phyloP scores from a whole-genome alignment of 768 basidiomycete species.

The Hebeloma cylindrosporum region DNA sequence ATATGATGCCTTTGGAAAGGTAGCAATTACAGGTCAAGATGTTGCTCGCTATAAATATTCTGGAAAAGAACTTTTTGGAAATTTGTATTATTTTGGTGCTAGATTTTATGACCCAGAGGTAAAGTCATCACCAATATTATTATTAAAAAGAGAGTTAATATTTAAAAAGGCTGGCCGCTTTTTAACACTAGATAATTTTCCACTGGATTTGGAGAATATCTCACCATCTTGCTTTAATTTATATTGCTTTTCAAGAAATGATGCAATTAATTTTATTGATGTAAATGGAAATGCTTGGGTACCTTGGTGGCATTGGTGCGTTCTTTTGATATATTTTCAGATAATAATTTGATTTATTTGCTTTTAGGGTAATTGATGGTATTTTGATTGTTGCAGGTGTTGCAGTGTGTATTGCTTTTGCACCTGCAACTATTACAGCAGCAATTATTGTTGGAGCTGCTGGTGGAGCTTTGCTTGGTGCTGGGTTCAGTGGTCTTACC shows the following conservation, averaged over 20 bases:
- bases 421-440: too few relatives aligned
- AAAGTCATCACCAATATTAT: background rate
- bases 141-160: too few relatives aligned
- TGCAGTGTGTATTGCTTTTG: too few relatives aligned
- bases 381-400: too few relatives aligned
- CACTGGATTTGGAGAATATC: slow-evolving; percentile 3
- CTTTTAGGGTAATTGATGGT: too few relatives aligned
- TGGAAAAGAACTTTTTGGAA: slow-evolving; percentile 3
- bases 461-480: too few relatives aligned
- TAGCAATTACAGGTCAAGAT: background rate
- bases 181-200: slow-evolving; percentile 2
- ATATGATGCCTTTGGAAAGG: slow-evolving; percentile 2
- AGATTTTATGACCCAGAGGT: slow-evolving; percentile 1
- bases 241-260: slow-evolving; percentile 1
- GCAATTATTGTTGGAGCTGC: too few relatives aligned
- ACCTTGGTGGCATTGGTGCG: slow-evolving; percentile 7
- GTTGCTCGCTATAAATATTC: slow-evolving; percentile 1
- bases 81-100: slow-evolving; percentile 3
- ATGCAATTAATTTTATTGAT: slow-evolving; percentile 4
- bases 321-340: too few relatives aligned
- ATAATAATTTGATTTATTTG: too few relatives aligned
- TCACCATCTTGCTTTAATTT: slow-evolving; percentile 1
- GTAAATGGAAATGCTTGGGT: slow-evolving; percentile 3
- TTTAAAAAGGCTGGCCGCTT: slow-evolving; percentile 3
- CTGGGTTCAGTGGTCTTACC: too few relatives aligned